These are phyloP conservation scores for Trichoderma harzianum DNA, from an alignment of 2,329 filamentous ascomycete species.

Conservation along the genomic window DNA sequence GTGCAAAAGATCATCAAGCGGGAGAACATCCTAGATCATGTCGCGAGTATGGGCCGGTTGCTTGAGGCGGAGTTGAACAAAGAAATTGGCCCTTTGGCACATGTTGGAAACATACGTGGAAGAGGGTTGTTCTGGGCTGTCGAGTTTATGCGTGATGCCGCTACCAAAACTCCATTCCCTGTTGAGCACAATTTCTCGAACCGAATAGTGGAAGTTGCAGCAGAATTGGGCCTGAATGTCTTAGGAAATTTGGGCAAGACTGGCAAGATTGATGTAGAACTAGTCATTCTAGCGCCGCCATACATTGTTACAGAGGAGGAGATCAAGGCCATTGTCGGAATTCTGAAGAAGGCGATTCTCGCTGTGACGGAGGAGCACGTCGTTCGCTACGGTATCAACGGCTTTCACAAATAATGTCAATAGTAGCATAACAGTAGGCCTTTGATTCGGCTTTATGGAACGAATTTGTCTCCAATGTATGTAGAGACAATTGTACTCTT, in stretches of 20 bases:
- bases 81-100: not conserved
- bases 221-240: not conserved
- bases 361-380: not conserved
- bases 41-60: not conserved
- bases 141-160: not conserved
- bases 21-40: not conserved
- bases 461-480: not conserved
- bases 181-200: not conserved
- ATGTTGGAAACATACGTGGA: not conserved
- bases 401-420: not conserved
- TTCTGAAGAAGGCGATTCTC: not conserved
- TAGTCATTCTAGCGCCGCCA: not conserved
- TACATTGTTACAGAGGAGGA: not conserved
- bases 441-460: not conserved
- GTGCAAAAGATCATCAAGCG: not conserved
- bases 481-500: not conserved
- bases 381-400: not conserved
- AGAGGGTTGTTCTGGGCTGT: not conserved
- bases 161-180: not conserved
- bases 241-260: not conserved
- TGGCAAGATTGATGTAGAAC: not conserved
- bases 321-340: not conserved
- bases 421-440: accelerated
- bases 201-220: not conserved
- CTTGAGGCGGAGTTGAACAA: not conserved